These are phyloP conservation scores for Myrmaecium sp. DNA, from an alignment of 2,329 filamentous ascomycete species.

Conservation along the genomic window DNA sequence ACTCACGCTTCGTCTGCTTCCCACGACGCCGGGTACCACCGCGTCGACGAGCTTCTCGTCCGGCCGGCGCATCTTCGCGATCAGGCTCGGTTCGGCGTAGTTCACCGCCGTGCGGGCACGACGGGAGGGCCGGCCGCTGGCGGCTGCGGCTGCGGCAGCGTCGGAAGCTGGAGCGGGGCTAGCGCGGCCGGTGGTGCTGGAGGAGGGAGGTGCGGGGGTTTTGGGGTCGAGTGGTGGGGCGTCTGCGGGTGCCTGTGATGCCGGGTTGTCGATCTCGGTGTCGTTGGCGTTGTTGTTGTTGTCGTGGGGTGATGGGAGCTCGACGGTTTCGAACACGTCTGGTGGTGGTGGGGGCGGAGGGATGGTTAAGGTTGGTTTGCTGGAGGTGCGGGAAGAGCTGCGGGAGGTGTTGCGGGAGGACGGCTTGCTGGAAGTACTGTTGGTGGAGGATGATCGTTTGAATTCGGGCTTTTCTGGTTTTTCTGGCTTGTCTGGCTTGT, in stretches of 20 bases:
- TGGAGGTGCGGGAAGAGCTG: too few species aligned
- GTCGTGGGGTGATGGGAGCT: conserved; percentile 8
- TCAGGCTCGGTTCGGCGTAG: conserved; percentile 32
- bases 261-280: background rate
- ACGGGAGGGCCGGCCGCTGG: conserved; percentile 24
- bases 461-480: too few species aligned
- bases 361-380: too few species aligned
- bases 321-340: conserved; percentile 10
- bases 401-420: too few species aligned
- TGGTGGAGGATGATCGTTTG: too few species aligned
- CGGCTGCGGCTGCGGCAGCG: background rate
- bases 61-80: conserved; percentile 32
- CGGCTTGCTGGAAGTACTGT: too few species aligned
- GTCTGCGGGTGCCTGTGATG: conserved; percentile 1
- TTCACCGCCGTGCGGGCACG: conserved; percentile 29
- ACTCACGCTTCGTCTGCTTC: too few species aligned
- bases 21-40: conserved; percentile 12
- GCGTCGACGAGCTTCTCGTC: conserved; percentile 30
- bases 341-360: too few species aligned
- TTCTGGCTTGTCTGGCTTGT: conserved; percentile 13
- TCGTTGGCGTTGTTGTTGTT: background rate
- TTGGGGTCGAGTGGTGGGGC: conserved; percentile 1
- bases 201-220: background rate
- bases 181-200: background rate
- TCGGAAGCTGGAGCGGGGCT: background rate